A percentile compares a stretch with the other conserved stretches of the same genome.
Evolutionary conservation across 305 asterid species (phyloP).

Genomic region (Ruellia speciosa): DNA sequence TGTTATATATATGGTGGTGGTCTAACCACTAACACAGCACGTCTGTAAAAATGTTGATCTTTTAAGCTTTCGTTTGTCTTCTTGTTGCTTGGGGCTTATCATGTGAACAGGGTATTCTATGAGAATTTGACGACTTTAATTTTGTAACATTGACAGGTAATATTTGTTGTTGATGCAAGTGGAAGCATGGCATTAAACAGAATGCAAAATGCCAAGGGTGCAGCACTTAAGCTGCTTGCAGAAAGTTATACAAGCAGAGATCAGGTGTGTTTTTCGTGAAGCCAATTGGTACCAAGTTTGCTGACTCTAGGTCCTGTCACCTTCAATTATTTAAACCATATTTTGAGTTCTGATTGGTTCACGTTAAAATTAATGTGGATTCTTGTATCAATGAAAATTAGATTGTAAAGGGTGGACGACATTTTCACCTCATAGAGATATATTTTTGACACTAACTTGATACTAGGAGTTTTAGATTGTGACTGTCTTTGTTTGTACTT

Average conservation of each 20-base stretch:
- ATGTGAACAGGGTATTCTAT: background rate
- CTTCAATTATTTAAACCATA: background rate
- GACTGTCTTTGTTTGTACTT: too few species aligned
- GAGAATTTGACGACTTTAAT: background rate
- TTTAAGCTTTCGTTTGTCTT: background rate
- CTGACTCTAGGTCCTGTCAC: conserved; percentile 9
- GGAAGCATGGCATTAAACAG: conserved; percentile 99
- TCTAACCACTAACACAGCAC: background rate
- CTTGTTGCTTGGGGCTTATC: conserved; percentile 28
- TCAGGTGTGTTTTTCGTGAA: conserved; percentile 53
- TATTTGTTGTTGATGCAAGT: conserved; percentile 98
- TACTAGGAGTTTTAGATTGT: too few species aligned
- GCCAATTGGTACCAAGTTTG: background rate
- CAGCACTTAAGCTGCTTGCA: conserved; percentile 91
- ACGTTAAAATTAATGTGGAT: too few species aligned
- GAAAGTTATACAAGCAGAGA: conserved; percentile 99
- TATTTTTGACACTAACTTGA: too few species aligned
- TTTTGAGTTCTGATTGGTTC: background rate
- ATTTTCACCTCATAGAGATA: too few species aligned
- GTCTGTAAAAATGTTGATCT: background rate
- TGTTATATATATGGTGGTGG: background rate
- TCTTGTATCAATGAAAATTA: too few species aligned
- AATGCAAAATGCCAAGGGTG: conserved; percentile 99
- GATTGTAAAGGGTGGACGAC: too few species aligned
- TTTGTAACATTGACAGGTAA: conserved; percentile 48